phyloP scores from a whole-genome alignment of 1,139 yeast genomes.

The Candida albicans region DNA sequence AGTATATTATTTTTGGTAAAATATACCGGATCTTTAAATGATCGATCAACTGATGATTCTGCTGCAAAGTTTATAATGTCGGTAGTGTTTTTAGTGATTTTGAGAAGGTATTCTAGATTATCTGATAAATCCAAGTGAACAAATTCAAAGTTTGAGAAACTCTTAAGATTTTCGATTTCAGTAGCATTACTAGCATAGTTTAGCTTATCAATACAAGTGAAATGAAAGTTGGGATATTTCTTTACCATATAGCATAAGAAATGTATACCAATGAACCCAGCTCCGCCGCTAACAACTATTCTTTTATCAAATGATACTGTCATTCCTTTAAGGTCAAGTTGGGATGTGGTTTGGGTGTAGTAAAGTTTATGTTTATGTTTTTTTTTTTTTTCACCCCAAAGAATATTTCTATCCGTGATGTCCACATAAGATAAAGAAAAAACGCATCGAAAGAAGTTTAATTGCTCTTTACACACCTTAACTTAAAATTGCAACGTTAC shows the following conservation, averaged over 20 bases:
- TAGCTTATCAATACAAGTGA: constrained; percentile 51
- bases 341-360: not conserved
- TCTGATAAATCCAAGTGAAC: constrained; percentile 40
- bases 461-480: not conserved
- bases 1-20: constrained; percentile 51
- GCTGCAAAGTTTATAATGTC: constrained; percentile 57
- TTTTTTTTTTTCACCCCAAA: not conserved
- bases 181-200: constrained; percentile 31
- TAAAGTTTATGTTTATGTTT: not conserved
- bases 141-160: constrained; percentile 22
- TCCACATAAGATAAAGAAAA: not conserved
- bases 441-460: not conserved
- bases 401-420: not conserved
- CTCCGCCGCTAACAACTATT: constrained; percentile 57
- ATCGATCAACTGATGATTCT: constrained; percentile 57
- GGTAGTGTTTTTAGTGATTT: constrained; percentile 17
- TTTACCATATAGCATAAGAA: constrained; percentile 40
- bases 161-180: constrained; percentile 15
- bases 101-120: constrained; percentile 17
- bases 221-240: constrained; percentile 37
- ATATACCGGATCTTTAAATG: constrained; percentile 46
- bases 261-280: constrained; percentile 60
- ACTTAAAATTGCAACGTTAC: constrained; percentile 21
- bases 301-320: constrained; percentile 17
- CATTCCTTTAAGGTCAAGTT: constrained; percentile 3